phyloP scores from a whole-genome alignment of 306 rosid species.

The Betula pendula region DNA sequence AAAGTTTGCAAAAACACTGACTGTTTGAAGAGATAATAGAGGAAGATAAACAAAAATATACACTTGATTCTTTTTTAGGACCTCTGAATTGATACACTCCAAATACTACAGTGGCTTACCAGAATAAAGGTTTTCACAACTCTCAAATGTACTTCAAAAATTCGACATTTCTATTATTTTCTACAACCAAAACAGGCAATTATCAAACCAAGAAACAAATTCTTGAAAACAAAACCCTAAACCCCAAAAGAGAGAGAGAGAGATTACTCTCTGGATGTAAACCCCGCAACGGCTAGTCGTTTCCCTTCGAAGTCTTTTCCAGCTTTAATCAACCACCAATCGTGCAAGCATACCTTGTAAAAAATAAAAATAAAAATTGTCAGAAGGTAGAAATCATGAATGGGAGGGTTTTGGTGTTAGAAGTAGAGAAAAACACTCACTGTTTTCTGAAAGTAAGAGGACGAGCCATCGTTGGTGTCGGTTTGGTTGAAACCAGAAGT shows the following conservation, averaged over 20 bases:
- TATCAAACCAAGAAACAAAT: not conserved
- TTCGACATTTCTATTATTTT: not conserved
- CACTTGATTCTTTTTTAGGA: not conserved
- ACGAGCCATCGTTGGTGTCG: not conserved
- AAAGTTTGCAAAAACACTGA: too few relatives aligned
- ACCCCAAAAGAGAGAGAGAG: constrained; percentile 3
- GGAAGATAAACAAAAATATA: not conserved
- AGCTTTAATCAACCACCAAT: constrained; percentile 68
- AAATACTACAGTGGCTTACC: not conserved
- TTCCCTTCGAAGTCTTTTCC: constrained; percentile 39
- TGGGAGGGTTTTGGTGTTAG: not conserved
- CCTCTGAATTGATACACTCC: not conserved
- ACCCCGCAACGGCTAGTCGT: constrained; percentile 61
- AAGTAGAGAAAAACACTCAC: not conserved
- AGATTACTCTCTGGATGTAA: constrained; percentile 45
- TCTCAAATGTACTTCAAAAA: not conserved
- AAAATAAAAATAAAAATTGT: not conserved
- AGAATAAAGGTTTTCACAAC: not conserved
- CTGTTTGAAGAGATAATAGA: too few relatives aligned
- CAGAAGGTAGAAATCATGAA: not conserved
- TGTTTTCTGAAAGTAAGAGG: constrained; percentile 27
- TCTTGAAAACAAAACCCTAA: constrained; percentile 5
- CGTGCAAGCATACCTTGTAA: constrained; percentile 49
- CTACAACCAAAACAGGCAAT: not conserved
- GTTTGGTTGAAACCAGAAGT: not conserved